A percentile compares a stretch with the other conserved stretches of the same genome.
Conservation (phyloP, 73 alveolate species). For the Paramecium octaurelia region DNA sequence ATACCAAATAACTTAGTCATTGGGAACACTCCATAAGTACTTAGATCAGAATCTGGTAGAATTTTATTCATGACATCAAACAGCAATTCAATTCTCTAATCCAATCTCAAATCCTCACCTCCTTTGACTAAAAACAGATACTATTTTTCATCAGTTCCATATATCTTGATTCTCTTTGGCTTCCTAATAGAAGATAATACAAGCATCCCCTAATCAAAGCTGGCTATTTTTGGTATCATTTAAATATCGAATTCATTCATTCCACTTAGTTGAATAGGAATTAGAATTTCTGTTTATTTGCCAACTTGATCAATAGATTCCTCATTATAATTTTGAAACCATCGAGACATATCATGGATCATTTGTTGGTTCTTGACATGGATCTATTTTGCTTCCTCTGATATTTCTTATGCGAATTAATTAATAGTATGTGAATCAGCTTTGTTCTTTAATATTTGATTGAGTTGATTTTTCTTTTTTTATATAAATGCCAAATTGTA, state of each 20-base stretch:
- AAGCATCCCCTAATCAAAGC: slow-evolving; percentile 85
- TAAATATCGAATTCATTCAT: slow-evolving; percentile 48
- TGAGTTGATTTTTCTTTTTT: background rate
- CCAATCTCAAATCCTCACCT: slow-evolving; percentile 97
- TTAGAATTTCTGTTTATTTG: background rate
- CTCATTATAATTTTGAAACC: slow-evolving; percentile 84
- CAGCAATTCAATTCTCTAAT: slow-evolving; percentile 93
- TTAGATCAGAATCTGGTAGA: slow-evolving; percentile 75
- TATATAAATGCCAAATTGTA: background rate
- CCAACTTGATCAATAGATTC: slow-evolving; percentile 63
- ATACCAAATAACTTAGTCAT: slow-evolving; percentile 94
- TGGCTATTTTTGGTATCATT: slow-evolving; percentile 70
- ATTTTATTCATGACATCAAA: slow-evolving; percentile 93
- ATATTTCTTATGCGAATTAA: background rate
- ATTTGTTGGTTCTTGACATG: slow-evolving; percentile 64
- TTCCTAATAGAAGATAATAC: slow-evolving; percentile 91
- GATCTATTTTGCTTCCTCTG: background rate
- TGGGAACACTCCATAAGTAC: slow-evolving; percentile 95
- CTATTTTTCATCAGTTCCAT: slow-evolving; percentile 97
- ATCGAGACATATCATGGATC: slow-evolving; percentile 84
- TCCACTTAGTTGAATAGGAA: slow-evolving; percentile 62
- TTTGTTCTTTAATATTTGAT: background rate
- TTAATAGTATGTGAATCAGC: background rate
- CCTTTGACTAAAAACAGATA: slow-evolving; percentile 95
- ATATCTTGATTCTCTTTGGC: slow-evolving; percentile 92